phyloP scores from a whole-genome alignment of 2,329 filamentous ascomycete genomes.

The Gnomoniopsis sp. region DNA sequence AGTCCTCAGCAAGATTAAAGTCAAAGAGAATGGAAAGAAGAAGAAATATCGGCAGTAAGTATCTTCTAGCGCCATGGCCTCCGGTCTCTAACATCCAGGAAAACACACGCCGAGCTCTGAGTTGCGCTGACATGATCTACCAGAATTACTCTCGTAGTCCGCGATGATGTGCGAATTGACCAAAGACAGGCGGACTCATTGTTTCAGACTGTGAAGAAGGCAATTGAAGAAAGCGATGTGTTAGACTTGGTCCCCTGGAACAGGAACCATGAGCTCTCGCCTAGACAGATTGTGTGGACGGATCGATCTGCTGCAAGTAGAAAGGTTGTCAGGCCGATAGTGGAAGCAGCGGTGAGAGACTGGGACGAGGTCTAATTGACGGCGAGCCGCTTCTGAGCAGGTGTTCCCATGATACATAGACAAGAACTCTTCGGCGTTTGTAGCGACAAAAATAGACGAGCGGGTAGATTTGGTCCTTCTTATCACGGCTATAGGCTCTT shows the following conservation, averaged over 20 bases:
- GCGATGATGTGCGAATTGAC: conserved; percentile 41
- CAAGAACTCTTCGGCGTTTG: too few relatives aligned
- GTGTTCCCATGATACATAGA: too few relatives aligned
- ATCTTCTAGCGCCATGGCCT: too few relatives aligned
- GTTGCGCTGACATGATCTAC: too few relatives aligned
- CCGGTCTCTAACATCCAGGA: too few relatives aligned
- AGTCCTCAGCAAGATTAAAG: conserved; percentile 43
- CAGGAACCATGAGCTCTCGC: conserved; percentile 35
- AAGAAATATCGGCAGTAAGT: conserved; percentile 38
- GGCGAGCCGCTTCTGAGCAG: neutral
- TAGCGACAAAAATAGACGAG: too few relatives aligned
- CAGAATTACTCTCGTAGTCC: conserved; percentile 37
- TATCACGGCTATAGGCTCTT: too few relatives aligned
- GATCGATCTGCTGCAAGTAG: conserved; percentile 34
- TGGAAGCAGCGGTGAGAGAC: conserved; percentile 38
- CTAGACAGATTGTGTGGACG: conserved; percentile 44
- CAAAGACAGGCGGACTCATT: conserved; percentile 38
- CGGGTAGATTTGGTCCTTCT: too few relatives aligned
- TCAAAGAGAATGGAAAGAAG: conserved; percentile 35
- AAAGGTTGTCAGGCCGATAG: conserved; percentile 41
- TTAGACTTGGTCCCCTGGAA: conserved; percentile 41
- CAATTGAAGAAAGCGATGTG: conserved; percentile 36
- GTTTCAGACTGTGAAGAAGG: conserved; percentile 35
- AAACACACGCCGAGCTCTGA: too few relatives aligned
- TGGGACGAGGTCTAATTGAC: conserved; percentile 11